Base-by-base conservation (phyloP, 495 filamentous ascomycete species). In the Parachaetomium inaequale region DNA sequence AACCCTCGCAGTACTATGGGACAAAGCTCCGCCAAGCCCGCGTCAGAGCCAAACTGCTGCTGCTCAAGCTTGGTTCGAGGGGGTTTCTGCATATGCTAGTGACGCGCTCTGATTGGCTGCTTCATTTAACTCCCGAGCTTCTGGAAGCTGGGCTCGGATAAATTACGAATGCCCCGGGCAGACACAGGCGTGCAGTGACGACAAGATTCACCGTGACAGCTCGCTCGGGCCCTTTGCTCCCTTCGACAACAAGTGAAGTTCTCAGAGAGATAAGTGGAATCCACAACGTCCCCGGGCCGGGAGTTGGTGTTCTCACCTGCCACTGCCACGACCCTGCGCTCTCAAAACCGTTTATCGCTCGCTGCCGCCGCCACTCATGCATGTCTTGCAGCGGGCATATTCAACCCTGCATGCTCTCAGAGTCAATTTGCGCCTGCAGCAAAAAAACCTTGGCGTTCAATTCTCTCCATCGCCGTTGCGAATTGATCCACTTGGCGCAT, bases 61-160 rank as follows among this genome's bases (percentile, higher is more conserved):
- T 17, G 26, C 38, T 46, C n/a, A n/a, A n/a, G 38, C 4, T 14
- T 19, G 38, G 2, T 31, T 15, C 11, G 12, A 11, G 34, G 21
- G 21, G 36, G 58, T 64, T 66, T 66, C 70, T 46, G 40, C 66
- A 65, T 52, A 45, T 66, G 60, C 57, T 59, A 28, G 25, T 59
- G 34, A 57, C 40, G 55, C 36, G 45, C 40, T 54, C 66, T 58
- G 58, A 65, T 63, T 62, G 70, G 66, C 61, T 68, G 53, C 12
- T 12, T 6, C n/a, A n/a, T n/a, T n/a, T n/a, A n/a, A n/a, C n/a
- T n/a, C n/a, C n/a, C n/a, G n/a, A n/a, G n/a, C 4, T 65, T 68
- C 55, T 63, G 62, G 62, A 42, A 53, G 40, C 50, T 25, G 70
- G 42, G 66, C 63, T 71, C 64, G 66, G 53, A 72, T 71, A 71